Evolutionary conservation across 148 eudicot species (phyloP), one percentile per base, ranked within the genome.

Genomic region (Gaultheria prostrata): DNA sequence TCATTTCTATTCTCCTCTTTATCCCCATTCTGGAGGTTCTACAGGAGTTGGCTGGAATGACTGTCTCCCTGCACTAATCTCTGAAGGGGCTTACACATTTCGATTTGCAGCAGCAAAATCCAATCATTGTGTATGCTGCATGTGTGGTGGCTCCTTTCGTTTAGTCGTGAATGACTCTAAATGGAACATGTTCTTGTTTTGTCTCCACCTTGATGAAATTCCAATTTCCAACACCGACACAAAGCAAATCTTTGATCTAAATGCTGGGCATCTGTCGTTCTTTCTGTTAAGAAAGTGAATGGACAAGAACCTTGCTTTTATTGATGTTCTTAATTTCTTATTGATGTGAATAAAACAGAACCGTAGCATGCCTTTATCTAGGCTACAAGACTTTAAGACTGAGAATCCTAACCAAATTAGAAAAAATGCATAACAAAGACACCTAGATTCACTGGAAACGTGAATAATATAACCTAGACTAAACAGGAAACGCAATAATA

Each of bases 1-100:
- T 72, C n/a, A 39, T 72, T 18, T 72, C 43, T 35, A 12, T 33
- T 17, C 39, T 72, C 21, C 76, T 32, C 76, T 39, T 72, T 39
- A 72, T 72, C 76, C 76, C 39, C 76, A 72, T 72, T 72, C 76
- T 20, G 48, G 76, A 18, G 76, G 49, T 28, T 72, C 76, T 72
- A 35, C 35, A 35, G 48, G 24, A 33, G 46, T 72, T 72, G 45
- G 76, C 8, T 15, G 48, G 15, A 32, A 72, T 72, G 76, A 32
- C n/a, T 72, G n/a, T 59, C 67, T 13, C 61, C 61, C 61, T 6
- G 9, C 61, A 56, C 61, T 56, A 17, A 56, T 21, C 1, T 56
- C 61, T 5, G 24, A 56, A 56, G 61, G n/a, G 61, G n/a, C 24
- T 56, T 56, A 56, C 61, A 18, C n/a, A 56, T 56, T 56, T 56